Evolutionary conservation across 768 basidiomycete genomes (phyloP).

Genomic region (Termitomyces sp.): DNA sequence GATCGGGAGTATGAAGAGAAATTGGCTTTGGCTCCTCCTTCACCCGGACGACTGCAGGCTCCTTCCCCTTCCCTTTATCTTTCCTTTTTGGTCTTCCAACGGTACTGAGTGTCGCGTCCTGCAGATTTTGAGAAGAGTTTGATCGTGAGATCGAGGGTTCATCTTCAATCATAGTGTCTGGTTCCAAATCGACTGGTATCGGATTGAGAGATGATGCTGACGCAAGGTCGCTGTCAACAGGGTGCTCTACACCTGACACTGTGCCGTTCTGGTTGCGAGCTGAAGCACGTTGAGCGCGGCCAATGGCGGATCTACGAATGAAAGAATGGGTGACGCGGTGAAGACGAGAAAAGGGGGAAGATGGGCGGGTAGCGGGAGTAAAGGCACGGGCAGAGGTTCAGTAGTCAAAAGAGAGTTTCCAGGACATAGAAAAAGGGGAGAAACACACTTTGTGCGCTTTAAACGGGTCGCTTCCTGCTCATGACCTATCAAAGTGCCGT

Average conservation of each 20-base stretch:
- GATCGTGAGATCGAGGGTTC: slow-evolving; percentile 63
- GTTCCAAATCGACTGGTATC: slow-evolving; percentile 46
- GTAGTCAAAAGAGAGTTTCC: slow-evolving; percentile 18
- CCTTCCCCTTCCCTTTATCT: slow-evolving; percentile 57
- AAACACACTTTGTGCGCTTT: slow-evolving; percentile 70
- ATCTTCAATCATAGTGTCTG: slow-evolving; percentile 54
- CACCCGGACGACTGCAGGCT: slow-evolving; percentile 35
- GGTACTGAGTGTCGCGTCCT: slow-evolving; percentile 27
- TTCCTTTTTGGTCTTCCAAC: slow-evolving; percentile 36
- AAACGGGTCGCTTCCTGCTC: slow-evolving; percentile 65
- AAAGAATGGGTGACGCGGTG: slow-evolving; percentile 18
- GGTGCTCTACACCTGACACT: slow-evolving; percentile 34
- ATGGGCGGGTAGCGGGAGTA: slow-evolving; percentile 15
- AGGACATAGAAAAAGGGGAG: slow-evolving; percentile 12
- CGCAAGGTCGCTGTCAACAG: slow-evolving; percentile 32
- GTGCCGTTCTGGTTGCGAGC: slow-evolving; percentile 60
- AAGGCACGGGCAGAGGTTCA: slow-evolving; percentile 19
- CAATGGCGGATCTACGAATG: slow-evolving; percentile 47
- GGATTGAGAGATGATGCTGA: slow-evolving; percentile 39
- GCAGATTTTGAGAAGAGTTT: slow-evolving; percentile 46
- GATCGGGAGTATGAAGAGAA: slow-evolving; percentile 45
- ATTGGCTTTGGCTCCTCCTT: slow-evolving; percentile 52
- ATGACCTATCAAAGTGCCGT: slow-evolving; percentile 60
- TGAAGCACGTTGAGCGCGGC: slow-evolving; percentile 71
- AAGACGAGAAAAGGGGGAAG: slow-evolving; percentile 21